Base-by-base conservation (phyloP, 768 basidiomycete species). In the Infundibulicybe gibba region DNA sequence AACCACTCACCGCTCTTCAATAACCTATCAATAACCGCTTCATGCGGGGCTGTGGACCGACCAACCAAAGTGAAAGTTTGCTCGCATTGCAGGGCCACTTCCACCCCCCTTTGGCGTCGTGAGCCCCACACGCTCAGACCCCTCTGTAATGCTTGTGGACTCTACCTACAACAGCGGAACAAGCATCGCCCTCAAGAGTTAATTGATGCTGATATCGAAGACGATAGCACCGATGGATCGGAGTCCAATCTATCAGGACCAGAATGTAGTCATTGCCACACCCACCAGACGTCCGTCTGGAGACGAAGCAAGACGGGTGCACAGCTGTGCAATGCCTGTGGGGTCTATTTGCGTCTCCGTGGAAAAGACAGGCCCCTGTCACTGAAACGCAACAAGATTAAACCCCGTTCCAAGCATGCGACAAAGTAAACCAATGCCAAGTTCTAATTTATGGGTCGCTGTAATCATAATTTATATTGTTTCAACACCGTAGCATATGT, bases 251-350 rank as follows among this genome's bases (percentile, higher is more conserved):
- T 65, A 20, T 59, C 61, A 32, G 73, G 71, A 8, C 75, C 74
- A 2, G 69, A 75, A 52, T 77, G 75, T 40, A 74, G 69, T 44
- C 75, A 76, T 57, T 77, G 75, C 49, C 68, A 64, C 47, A 76
- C 75, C 8, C 72, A 72, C 45, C 69, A 66, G 35, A 77, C 75
- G 3, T 74, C 72, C 6, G 75, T 77, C 35, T 77, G 75, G 75
- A 64, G 75, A 33, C 61, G 75, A 42, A 74, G 73, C 53, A 77
- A 77, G 57, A 63, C 70, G 1, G 75, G 75, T 1, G 72, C 70
- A 11, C 73, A 74, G 53, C 63, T 77, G 1, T 77, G 75, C 55
- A 77, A 77, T 44, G 75, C 75, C 5, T 77, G 75, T 54, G 75
- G 75, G 17, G 75, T 77, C 8, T 77, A 77, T 49, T 60, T 60